A percentile compares a stretch with the other conserved stretches of the same genome.
phyloP scores from a whole-genome alignment of 2,329 filamentous ascomycete species.

The Talaromyces islandicus region DNA sequence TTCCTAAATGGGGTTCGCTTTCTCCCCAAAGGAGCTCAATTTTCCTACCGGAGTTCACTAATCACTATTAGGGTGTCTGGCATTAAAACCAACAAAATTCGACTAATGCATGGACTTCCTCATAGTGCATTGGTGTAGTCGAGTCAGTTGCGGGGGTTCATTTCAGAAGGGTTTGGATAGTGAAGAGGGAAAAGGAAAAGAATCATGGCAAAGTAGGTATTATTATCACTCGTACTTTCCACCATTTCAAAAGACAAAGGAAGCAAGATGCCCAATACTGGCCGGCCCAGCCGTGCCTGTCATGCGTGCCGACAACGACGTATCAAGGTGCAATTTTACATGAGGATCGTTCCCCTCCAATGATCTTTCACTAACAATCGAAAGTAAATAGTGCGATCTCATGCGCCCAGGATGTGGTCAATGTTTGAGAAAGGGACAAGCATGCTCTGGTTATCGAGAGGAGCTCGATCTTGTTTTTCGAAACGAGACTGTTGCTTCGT shows the following conservation, averaged over 20 bases:
- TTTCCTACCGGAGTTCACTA: too few relatives aligned
- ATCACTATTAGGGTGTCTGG: too few relatives aligned
- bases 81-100: background rate
- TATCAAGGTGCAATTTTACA: background rate
- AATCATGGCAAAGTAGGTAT: background rate
- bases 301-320: background rate
- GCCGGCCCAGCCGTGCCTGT: background rate
- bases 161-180: background rate
- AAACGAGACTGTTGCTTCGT: constrained; percentile 1
- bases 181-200: background rate
- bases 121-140: background rate
- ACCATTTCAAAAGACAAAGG: background rate
- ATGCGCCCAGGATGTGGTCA: background rate
- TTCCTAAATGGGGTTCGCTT: too few relatives aligned
- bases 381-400: constrained; percentile 1
- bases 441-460: background rate
- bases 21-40: too few relatives aligned
- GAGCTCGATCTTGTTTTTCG: constrained; percentile 2
- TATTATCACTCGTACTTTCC: background rate
- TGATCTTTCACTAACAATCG: background rate
- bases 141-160: background rate
- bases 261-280: background rate
- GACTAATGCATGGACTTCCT: background rate
- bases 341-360: background rate
- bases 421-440: constrained; percentile 1